phyloP scores from a whole-genome alignment of 2,329 filamentous ascomycete species.

The Lanzia echinophila region DNA sequence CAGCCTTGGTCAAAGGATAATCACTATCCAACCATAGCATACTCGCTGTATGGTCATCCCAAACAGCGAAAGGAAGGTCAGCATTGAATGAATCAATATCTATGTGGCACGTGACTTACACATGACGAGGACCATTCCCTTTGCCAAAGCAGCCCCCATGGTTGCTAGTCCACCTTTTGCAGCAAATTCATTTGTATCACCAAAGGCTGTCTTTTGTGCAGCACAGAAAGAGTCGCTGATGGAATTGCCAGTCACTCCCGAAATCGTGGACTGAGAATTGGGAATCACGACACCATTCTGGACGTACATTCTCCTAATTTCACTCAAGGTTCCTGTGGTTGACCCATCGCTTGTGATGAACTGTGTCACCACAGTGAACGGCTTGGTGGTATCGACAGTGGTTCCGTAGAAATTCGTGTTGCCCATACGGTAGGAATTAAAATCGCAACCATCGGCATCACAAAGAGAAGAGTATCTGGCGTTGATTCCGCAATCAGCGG shows the following conservation, averaged over 20 bases:
- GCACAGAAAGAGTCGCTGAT: constrained; percentile 53
- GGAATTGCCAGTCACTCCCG: constrained; percentile 43
- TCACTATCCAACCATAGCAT: constrained; percentile 58
- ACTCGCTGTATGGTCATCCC: constrained; percentile 51
- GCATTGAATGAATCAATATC: no score
- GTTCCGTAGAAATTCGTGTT: constrained; percentile 49
- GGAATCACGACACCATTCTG: constrained; percentile 47
- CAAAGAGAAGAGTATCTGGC: constrained; percentile 48
- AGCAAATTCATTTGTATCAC: constrained; percentile 46
- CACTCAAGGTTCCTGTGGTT: constrained; percentile 42
- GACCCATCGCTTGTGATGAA: constrained; percentile 48
- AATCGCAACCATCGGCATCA: constrained; percentile 57
- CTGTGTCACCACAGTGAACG: constrained; percentile 53
- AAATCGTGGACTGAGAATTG: constrained; percentile 41
- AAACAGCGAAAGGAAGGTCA: no score
- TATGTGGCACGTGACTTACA: no score
- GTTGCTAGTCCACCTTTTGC: constrained; percentile 47
- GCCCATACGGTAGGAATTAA: constrained; percentile 55
- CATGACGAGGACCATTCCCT: constrained; percentile 59
- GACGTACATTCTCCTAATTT: constrained; percentile 51
- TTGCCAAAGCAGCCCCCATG: constrained; percentile 48
- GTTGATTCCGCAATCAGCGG: constrained; percentile 38
- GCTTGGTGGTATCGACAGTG: constrained; percentile 45
- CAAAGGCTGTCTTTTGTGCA: constrained; percentile 48
- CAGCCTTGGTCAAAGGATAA: constrained; percentile 45